A percentile compares a stretch with the other conserved stretches of the same genome.
Evolutionary conservation across 164 flowering plant species (phyloP).

Genomic region (Liriodendron chinense): DNA sequence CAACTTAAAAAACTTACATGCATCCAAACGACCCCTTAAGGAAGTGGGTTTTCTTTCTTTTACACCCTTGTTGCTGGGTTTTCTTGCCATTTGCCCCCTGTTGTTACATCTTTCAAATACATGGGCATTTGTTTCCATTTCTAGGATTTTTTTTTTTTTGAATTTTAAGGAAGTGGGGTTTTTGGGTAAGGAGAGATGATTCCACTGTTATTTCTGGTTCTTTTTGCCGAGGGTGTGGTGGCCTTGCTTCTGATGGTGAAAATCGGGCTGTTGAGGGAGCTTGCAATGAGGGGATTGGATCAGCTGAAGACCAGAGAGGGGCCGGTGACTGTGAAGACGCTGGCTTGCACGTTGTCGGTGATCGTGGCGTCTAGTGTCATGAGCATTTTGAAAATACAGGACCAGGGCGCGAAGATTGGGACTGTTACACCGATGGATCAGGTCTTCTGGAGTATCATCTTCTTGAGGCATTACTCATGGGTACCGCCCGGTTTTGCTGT

Average conservation of each 20-base stretch:
- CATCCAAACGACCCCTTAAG: too few relatives aligned
- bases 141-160: neutral
- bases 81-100: neutral
- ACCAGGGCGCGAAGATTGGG: constrained; percentile 83
- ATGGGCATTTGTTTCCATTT: neutral
- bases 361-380: constrained; percentile 60
- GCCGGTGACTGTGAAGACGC: constrained; percentile 77
- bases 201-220: constrained; percentile 73
- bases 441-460: constrained; percentile 91
- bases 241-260: constrained; percentile 74
- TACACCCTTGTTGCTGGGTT: neutral
- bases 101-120: neutral
- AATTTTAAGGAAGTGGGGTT: neutral
- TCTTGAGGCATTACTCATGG: constrained; percentile 82
- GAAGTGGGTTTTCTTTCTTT: neutral
- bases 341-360: constrained; percentile 81
- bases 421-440: constrained; percentile 98
- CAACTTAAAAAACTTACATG: too few relatives aligned
- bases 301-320: constrained; percentile 80
- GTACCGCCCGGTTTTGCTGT: constrained; percentile 11
- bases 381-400: constrained; percentile 88
- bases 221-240: constrained; percentile 66
- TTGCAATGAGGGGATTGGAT: constrained; percentile 79
- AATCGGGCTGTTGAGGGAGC: constrained; percentile 86
- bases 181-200: constrained; percentile 40